Percentiles rank a stretch among this genome's conserved stretches.
These are phyloP conservation scores for Diplodia scrobiculata DNA, from an alignment of 2,329 filamentous ascomycete species.

Conservation along the genomic window DNA sequence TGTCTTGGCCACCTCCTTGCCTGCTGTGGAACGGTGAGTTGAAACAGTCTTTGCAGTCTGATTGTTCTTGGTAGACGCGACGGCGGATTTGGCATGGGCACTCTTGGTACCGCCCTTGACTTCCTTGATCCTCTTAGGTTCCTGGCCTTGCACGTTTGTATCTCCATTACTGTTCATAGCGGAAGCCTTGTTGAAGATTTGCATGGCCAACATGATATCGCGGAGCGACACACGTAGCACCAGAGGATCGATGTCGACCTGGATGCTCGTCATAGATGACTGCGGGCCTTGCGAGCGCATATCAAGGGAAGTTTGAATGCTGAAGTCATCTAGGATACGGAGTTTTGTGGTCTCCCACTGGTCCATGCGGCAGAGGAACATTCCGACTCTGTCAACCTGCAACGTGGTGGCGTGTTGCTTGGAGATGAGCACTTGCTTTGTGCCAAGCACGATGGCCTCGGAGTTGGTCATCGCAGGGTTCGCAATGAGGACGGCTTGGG, in stretches of 20 bases:
- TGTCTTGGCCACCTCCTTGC: slow-evolving; percentile 60
- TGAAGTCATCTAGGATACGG: slow-evolving; percentile 95
- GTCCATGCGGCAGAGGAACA: slow-evolving; percentile 99
- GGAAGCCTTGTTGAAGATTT: slow-evolving; percentile 87
- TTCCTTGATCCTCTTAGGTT: slow-evolving; percentile 59
- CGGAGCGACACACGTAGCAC: slow-evolving; percentile 87
- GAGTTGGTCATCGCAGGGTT: slow-evolving; percentile 88
- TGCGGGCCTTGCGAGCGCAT: slow-evolving; percentile 62
- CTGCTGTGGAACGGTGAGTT: slow-evolving; percentile 49
- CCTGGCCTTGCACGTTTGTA: slow-evolving; percentile 53
- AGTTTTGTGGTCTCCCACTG: slow-evolving; percentile 87
- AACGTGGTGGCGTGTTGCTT: slow-evolving; percentile 93
- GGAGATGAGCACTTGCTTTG: slow-evolving; percentile 88
- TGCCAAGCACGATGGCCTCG: slow-evolving; percentile 92
- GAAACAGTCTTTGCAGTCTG: slow-evolving; percentile 51
- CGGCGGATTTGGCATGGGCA: slow-evolving; percentile 54
- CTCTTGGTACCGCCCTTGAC: slow-evolving; percentile 48
- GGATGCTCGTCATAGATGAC: slow-evolving; percentile 71
- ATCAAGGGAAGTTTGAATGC: slow-evolving; percentile 85
- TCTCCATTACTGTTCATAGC: slow-evolving; percentile 69
- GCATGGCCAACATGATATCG: slow-evolving; percentile 90
- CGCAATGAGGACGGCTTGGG: slow-evolving; percentile 93
- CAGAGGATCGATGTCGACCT: slow-evolving; percentile 85
- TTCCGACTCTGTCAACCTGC: slow-evolving; percentile 90
- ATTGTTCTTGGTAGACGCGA: slow-evolving; percentile 47